Conservation (phyloP, 768 basidiomycete genomes). For the Suillus hirtellus region DNA sequence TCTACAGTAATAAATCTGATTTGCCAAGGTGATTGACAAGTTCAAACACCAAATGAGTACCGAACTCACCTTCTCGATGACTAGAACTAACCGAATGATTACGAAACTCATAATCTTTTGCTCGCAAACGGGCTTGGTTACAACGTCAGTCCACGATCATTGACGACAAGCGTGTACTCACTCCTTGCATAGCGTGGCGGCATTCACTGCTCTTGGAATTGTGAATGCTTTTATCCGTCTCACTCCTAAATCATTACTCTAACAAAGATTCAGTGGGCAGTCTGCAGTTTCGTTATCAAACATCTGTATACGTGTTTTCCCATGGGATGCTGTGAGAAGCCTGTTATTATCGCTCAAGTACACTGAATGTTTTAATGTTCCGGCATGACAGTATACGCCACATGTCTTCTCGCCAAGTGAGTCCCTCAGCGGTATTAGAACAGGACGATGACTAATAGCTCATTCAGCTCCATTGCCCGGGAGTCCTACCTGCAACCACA, state of each 20-base stretch:
- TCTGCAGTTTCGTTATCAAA: conserved; percentile 16
- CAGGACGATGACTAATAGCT: not conserved
- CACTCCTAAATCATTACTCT: not conserved
- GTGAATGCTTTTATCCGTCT: conserved; percentile 15
- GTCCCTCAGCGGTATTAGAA: not conserved
- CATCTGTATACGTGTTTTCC: conserved; percentile 31
- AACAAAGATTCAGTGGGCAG: conserved; percentile 21
- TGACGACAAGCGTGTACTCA: conserved; percentile 5
- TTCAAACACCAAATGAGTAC: not conserved
- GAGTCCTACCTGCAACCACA: conserved; percentile 25
- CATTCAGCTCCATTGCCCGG: conserved; percentile 26
- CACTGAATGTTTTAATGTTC: not conserved
- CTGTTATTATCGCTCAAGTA: not conserved
- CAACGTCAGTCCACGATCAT: conserved; percentile 17
- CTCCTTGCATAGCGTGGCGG: conserved; percentile 16
- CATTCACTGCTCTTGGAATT: conserved; percentile 16
- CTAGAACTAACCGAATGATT: conserved; percentile 21
- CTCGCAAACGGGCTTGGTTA: conserved; percentile 31
- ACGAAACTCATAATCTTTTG: conserved; percentile 20
- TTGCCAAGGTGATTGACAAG: conserved; percentile 17
- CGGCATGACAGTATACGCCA: conserved; percentile 24
- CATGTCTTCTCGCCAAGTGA: conserved; percentile 32
- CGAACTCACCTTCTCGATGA: not conserved
- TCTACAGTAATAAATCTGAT: conserved; percentile 12
- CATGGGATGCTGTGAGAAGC: conserved; percentile 24